Evolutionary conservation across 2,329 filamentous ascomycete species (phyloP).

Genomic region (Aspergillus ruber): DNA sequence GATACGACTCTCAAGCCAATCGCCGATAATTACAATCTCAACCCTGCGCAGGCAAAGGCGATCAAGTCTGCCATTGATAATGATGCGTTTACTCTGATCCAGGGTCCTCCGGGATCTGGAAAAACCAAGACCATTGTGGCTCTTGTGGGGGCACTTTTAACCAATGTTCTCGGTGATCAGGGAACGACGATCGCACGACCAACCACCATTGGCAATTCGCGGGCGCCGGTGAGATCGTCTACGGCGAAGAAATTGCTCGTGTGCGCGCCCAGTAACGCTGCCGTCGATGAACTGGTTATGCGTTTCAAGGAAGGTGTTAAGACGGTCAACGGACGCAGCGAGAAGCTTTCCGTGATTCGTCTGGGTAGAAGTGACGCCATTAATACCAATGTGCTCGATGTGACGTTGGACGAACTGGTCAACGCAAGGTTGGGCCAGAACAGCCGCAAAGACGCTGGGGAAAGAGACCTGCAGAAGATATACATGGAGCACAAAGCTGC

Average conservation of each 20-base stretch:
- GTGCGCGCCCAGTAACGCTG: constrained; percentile 97
- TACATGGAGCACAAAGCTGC: constrained; percentile 61
- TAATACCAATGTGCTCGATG: constrained; percentile 79
- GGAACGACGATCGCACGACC: constrained; percentile 45
- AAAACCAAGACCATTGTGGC: constrained; percentile 98
- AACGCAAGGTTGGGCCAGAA: constrained; percentile 57
- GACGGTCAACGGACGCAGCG: constrained; percentile 63
- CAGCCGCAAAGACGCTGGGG: constrained; percentile 39
- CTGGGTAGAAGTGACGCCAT: constrained; percentile 88
- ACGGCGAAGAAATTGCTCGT: constrained; percentile 79
- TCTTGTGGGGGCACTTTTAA: constrained; percentile 83
- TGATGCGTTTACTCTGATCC: constrained; percentile 92
- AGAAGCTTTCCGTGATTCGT: constrained; percentile 80
- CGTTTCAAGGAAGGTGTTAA: constrained; percentile 83
- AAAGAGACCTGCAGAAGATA: constrained; percentile 56
- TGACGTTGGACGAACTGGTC: constrained; percentile 89
- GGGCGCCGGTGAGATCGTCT: constrained; percentile 28
- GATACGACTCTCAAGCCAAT: constrained; percentile 64
- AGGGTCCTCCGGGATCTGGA: constrained; percentile 91
- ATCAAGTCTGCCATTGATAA: constrained; percentile 90
- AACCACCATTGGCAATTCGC: constrained; percentile 29
- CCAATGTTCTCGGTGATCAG: constrained; percentile 47
- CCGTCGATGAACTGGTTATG: constrained; percentile 91
- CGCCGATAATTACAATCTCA: constrained; percentile 73
- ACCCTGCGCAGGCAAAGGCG: constrained; percentile 81